Evolutionary conservation across 2,329 filamentous ascomycete species (phyloP).

Genomic region (Xylaria multiplex): DNA sequence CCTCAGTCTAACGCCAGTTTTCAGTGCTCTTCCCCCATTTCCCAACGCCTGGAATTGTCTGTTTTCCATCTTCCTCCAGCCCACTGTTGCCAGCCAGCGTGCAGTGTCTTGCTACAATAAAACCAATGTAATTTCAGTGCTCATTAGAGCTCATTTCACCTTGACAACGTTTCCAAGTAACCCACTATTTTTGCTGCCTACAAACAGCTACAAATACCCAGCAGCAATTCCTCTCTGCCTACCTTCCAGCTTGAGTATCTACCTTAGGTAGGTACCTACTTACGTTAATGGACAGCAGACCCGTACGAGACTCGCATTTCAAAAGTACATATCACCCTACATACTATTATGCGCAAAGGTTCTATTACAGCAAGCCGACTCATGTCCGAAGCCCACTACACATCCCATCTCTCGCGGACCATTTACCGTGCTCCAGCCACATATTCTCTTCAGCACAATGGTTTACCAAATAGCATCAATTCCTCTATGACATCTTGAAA

Average conservation of each 20-base stretch:
- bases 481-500: neutral
- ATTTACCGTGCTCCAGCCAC: neutral
- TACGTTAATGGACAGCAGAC: too few relatives aligned
- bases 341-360: neutral
- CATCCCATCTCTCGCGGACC: neutral
- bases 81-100: slow-evolving; percentile 5
- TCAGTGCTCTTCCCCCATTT: slow-evolving; percentile 35
- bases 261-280: too few relatives aligned
- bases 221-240: neutral
- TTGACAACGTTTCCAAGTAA: neutral
- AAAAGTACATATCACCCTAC: neutral
- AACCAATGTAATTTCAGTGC: slow-evolving; percentile 6
- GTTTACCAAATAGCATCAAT: neutral
- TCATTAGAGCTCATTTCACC: neutral
- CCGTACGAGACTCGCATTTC: too few relatives aligned
- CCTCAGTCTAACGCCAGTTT: slow-evolving; percentile 33
- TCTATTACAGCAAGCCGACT: slow-evolving; percentile 4
- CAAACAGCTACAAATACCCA: neutral
- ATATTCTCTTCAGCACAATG: neutral
- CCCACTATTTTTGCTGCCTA: neutral
- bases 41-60: slow-evolving; percentile 22
- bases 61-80: slow-evolving; percentile 7
- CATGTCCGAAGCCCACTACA: neutral
- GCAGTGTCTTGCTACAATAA: neutral
- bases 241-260: too few relatives aligned